These are phyloP conservation scores for Collybia nuda DNA, from an alignment of 768 basidiomycete genomes.

Conservation along the genomic window DNA sequence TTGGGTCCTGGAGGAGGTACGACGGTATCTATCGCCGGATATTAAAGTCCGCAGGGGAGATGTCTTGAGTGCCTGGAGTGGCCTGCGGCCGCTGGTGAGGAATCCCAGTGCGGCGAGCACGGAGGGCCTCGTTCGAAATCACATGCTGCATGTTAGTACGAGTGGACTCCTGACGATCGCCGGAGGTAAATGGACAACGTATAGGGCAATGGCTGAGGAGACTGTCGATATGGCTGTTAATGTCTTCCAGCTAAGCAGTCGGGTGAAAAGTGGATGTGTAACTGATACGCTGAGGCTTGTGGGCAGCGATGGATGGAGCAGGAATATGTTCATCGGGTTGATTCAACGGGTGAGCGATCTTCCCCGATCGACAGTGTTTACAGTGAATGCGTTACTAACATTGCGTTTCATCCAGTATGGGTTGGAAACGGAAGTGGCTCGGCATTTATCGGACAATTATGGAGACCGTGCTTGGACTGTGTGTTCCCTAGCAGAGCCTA, in stretches of 20 bases:
- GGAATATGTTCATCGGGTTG: constrained; percentile 96
- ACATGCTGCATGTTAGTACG: constrained; percentile 82
- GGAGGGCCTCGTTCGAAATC: constrained; percentile 88
- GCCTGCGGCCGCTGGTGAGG: constrained; percentile 85
- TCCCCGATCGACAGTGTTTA: neutral
- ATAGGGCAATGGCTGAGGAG: constrained; percentile 94
- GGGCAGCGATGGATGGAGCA: constrained; percentile 91
- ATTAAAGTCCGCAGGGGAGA: constrained; percentile 94
- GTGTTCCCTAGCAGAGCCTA: constrained; percentile 74
- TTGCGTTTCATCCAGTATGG: constrained; percentile 59
- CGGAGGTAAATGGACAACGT: constrained; percentile 99
- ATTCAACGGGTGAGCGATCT: constrained; percentile 77
- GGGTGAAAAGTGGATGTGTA: constrained; percentile 60
- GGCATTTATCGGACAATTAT: constrained; percentile 91
- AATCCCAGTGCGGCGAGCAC: constrained; percentile 72
- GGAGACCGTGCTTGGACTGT: constrained; percentile 98
- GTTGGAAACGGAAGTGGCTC: constrained; percentile 87
- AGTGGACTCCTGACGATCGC: constrained; percentile 91
- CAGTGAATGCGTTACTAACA: neutral
- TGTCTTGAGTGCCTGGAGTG: constrained; percentile 94
- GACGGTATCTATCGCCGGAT: constrained; percentile 85
- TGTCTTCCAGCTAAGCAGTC: constrained; percentile 64
- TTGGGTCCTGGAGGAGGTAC: constrained; percentile 94
- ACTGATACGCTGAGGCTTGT: constrained; percentile 83
- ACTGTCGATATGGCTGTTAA: constrained; percentile 86